A percentile compares a stretch with the other conserved stretches of the same genome.
Conservation (phyloP, 192 early-diverging fungal genomes). For the Coemansia sp. region DNA sequence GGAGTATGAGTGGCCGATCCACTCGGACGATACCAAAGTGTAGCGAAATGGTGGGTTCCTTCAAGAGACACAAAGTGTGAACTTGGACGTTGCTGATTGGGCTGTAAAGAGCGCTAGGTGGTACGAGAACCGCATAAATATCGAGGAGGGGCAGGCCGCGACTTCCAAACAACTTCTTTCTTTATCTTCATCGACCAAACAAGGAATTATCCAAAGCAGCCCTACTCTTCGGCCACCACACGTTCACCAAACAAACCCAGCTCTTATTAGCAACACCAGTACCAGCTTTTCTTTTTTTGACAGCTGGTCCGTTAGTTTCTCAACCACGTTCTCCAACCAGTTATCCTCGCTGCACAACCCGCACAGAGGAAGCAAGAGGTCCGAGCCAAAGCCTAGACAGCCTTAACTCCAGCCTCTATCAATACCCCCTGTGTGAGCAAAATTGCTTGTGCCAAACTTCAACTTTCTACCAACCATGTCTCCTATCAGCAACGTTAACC, state of each 20-base stretch:
- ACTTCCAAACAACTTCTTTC: slow-evolving; percentile 2
- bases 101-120: background rate
- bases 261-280: background rate
- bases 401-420: slow-evolving; percentile 26
- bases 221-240: slow-evolving; percentile 6
- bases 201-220: slow-evolving; percentile 13
- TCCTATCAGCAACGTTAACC: slow-evolving; percentile 18
- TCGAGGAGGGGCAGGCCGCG: slow-evolving; percentile 11
- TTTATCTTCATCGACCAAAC: slow-evolving; percentile 5
- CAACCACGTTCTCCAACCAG: slow-evolving; percentile 71
- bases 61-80: slow-evolving; percentile 1
- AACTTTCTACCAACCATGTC: slow-evolving; percentile 24
- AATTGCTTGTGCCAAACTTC: slow-evolving; percentile 23
- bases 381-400: slow-evolving; percentile 68
- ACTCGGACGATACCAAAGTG: background rate
- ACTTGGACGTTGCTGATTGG: slow-evolving; percentile 52
- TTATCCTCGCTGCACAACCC: slow-evolving; percentile 79
- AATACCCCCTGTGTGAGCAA: slow-evolving; percentile 22
- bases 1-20: background rate
- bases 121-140: slow-evolving; percentile 33
- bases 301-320: slow-evolving; percentile 9
- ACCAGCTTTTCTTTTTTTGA: slow-evolving; percentile 5
- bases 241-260: background rate
- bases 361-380: slow-evolving; percentile 73
- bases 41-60: background rate